A percentile compares a stretch with the other conserved stretches of the same genome.
Evolutionary conservation across 805 yeast species (phyloP).

Genomic region (Teunomyces stri): DNA sequence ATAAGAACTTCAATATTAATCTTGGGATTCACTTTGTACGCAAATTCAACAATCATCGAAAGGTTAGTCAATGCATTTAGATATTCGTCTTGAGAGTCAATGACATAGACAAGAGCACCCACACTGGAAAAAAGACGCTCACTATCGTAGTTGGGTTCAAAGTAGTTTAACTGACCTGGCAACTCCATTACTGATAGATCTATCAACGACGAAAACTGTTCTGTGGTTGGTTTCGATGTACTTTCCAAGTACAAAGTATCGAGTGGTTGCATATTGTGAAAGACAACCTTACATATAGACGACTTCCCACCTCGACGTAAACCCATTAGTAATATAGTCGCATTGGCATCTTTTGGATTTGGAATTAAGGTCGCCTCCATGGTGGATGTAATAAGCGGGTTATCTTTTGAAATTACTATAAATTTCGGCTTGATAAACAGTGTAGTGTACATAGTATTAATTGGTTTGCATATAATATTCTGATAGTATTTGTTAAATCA

Average conservation of each 20-base stretch:
- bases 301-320: conserved; percentile 89
- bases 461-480: background rate
- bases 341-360: conserved; percentile 54
- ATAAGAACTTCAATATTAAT: conserved; percentile 90
- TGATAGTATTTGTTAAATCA: no score
- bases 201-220: conserved; percentile 77
- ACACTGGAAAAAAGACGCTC: conserved; percentile 74
- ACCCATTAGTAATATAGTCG: conserved; percentile 87
- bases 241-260: conserved; percentile 89
- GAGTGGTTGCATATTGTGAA: conserved; percentile 93
- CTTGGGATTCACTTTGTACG: conserved; percentile 76
- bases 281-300: conserved; percentile 92
- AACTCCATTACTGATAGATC: conserved; percentile 89
- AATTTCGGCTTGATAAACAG: background rate
- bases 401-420: background rate
- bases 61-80: conserved; percentile 85
- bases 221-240: conserved; percentile 85
- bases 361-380: conserved; percentile 21
- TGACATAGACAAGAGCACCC: conserved; percentile 90
- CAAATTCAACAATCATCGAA: conserved; percentile 84
- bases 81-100: conserved; percentile 95
- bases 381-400: background rate
- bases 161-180: conserved; percentile 90
- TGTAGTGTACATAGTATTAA: background rate
- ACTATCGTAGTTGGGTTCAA: conserved; percentile 81